Evolutionary conservation across 352 stramenopile genomes (phyloP).

Genomic region (Pythium aquatile): DNA sequence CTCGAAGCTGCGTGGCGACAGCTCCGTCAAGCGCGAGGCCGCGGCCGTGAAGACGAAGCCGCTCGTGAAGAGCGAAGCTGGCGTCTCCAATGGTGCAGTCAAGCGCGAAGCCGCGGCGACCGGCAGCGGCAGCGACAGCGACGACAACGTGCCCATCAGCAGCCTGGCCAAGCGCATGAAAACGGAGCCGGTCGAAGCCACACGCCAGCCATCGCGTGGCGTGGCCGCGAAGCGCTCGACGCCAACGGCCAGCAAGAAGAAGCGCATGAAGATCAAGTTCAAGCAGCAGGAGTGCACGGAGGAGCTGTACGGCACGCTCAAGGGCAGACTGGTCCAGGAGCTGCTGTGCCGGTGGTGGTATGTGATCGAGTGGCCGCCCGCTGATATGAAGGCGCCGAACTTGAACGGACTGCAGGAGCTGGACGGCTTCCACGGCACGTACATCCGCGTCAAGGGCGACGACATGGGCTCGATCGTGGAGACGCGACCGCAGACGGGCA

Average conservation of each 20-base stretch:
- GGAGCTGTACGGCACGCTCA: conserved; percentile 76
- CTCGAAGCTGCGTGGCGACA: conserved; percentile 48
- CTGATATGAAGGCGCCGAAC: conserved; percentile 42
- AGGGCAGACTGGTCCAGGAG: conserved; percentile 72
- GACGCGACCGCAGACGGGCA: conserved; percentile 59
- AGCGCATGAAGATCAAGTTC: conserved; percentile 82
- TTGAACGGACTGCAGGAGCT: conserved; percentile 74
- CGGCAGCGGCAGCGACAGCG: conserved; percentile 48
- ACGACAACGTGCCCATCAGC: conserved; percentile 75
- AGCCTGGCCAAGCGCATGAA: conserved; percentile 59
- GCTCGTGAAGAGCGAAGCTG: conserved; percentile 23
- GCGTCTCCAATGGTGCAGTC: conserved; percentile 12
- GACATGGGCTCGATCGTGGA: conserved; percentile 86
- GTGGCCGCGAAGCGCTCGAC: conserved; percentile 15
- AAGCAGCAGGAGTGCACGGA: conserved; percentile 86
- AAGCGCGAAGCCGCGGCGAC: conserved; percentile 26
- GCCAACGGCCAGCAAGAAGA: conserved; percentile 43
- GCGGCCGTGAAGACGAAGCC: conserved; percentile 17
- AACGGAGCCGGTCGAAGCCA: conserved; percentile 30
- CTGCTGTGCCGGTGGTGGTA: conserved; percentile 88
- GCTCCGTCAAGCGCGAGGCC: conserved; percentile 17
- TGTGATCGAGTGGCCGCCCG: conserved; percentile 70
- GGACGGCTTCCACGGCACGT: conserved; percentile 75
- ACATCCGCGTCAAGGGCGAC: conserved; percentile 81
- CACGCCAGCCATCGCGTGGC: background rate